phyloP scores from a whole-genome alignment of 139 green algal genomes.

The Ettlia oleoabundans region DNA sequence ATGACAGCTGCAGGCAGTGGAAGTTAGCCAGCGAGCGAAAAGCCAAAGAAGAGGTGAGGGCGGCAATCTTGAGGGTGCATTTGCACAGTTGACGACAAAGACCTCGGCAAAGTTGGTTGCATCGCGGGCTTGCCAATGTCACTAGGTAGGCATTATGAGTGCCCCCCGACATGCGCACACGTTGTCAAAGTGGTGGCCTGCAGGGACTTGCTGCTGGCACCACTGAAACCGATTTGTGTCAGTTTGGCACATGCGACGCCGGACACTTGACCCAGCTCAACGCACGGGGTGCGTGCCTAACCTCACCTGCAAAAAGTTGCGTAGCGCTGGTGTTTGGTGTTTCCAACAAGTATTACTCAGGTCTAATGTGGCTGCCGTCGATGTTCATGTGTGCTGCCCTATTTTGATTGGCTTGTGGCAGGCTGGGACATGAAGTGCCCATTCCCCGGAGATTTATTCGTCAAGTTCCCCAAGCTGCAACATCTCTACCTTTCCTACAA shows the following conservation, averaged over 20 bases:
- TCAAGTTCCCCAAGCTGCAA: neutral
- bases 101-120: too few species aligned
- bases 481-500: constrained; percentile 7
- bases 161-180: too few species aligned
- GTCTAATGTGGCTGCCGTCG: neutral
- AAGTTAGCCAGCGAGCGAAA: neutral
- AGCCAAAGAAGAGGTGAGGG: neutral
- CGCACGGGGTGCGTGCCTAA: neutral
- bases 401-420: too few species aligned
- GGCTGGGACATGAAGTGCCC: neutral
- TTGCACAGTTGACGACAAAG: too few species aligned
- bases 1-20: neutral
- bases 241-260: neutral
- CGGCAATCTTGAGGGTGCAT: too few species aligned
- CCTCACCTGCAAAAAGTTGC: neutral
- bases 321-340: neutral
- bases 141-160: too few species aligned
- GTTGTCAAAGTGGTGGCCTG: neutral
- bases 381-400: too few species aligned
- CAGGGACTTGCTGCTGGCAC: too few species aligned
- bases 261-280: neutral
- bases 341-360: too few species aligned
- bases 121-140: too few species aligned
- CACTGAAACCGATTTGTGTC: neutral
- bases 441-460: constrained; percentile 4